phyloP scores from a whole-genome alignment of 164 flowering plant genomes.

The Magnolia kwangsiensis region DNA sequence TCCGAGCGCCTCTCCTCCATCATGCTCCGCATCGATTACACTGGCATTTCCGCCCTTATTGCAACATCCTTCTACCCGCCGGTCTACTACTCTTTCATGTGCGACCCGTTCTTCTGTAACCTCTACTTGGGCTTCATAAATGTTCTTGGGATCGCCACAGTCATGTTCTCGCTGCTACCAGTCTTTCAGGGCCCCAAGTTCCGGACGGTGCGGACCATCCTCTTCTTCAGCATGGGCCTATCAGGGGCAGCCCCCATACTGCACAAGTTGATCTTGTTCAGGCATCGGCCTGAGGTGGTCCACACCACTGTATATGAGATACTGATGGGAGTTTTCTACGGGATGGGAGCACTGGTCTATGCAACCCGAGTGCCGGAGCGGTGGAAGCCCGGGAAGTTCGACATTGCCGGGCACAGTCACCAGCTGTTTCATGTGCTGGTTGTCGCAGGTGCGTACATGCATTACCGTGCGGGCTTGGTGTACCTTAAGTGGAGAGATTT shows the following conservation, averaged over 20 bases:
- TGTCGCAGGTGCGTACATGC: slow-evolving; percentile 89
- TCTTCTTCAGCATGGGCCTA: slow-evolving; percentile 89
- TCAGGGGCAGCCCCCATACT: slow-evolving; percentile 77
- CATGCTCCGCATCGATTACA: slow-evolving; percentile 90
- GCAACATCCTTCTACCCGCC: slow-evolving; percentile 91
- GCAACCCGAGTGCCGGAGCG: slow-evolving; percentile 87
- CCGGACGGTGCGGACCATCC: slow-evolving; percentile 61
- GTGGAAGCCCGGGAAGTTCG: slow-evolving; percentile 97
- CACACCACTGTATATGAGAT: slow-evolving; percentile 85
- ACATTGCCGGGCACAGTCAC: slow-evolving; percentile 94
- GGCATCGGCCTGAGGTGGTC: slow-evolving; percentile 75
- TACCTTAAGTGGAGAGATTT: slow-evolving; percentile 88
- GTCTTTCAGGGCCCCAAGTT: slow-evolving; percentile 78
- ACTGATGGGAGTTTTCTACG: slow-evolving; percentile 80
- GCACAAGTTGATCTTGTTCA: slow-evolving; percentile 72
- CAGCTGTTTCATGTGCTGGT: slow-evolving; percentile 91
- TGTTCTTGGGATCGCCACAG: slow-evolving; percentile 65
- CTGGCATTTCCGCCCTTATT: slow-evolving; percentile 92
- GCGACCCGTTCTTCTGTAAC: slow-evolving; percentile 82
- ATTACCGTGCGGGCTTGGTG: slow-evolving; percentile 79
- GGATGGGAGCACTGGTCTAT: slow-evolving; percentile 77
- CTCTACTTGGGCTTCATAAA: slow-evolving; percentile 87
- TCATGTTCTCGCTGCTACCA: slow-evolving; percentile 70
- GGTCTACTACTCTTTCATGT: slow-evolving; percentile 97
- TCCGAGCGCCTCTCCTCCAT: slow-evolving; percentile 82